Evolutionary conservation across 495 filamentous ascomycete genomes (phyloP).

Genomic region (Penicillium desertorum): DNA sequence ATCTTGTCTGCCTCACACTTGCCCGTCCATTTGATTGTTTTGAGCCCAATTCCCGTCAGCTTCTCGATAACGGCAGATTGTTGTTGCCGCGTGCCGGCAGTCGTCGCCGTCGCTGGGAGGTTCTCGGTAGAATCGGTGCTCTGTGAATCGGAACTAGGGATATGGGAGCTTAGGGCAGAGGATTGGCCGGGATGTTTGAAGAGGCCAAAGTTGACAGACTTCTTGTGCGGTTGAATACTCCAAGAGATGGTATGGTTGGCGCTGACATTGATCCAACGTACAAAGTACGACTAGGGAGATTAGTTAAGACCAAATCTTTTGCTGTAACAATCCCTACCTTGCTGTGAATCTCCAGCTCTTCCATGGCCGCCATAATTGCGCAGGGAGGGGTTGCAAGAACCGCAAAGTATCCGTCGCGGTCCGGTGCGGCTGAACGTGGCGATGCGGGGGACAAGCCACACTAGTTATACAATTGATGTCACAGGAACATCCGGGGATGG

Average conservation of each 20-base stretch:
- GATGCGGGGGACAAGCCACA: slow-evolving; percentile 14
- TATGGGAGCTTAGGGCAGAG: slow-evolving; percentile 49
- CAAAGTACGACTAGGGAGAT: slow-evolving; percentile 80
- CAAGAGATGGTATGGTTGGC: slow-evolving; percentile 91
- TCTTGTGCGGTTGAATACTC: slow-evolving; percentile 96
- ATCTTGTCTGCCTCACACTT: slow-evolving; percentile 97
- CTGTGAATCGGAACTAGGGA: slow-evolving; percentile 43
- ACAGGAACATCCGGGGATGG: background rate
- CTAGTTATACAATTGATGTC: background rate
- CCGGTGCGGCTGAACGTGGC: slow-evolving; percentile 31
- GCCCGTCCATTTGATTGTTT: slow-evolving; percentile 82
- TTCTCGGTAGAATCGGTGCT: slow-evolving; percentile 47
- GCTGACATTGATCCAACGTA: slow-evolving; percentile 92
- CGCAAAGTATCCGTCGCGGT: slow-evolving; percentile 19
- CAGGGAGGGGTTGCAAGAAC: slow-evolving; percentile 15
- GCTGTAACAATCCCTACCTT: slow-evolving; percentile 58
- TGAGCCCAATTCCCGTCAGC: slow-evolving; percentile 79
- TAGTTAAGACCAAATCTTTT: background rate
- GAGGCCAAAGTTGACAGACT: slow-evolving; percentile 95
- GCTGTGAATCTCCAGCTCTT: slow-evolving; percentile 96
- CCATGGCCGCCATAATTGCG: slow-evolving; percentile 81
- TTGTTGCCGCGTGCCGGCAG: slow-evolving; percentile 39
- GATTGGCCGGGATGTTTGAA: slow-evolving; percentile 88
- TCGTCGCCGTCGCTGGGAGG: slow-evolving; percentile 33
- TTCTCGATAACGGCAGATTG: slow-evolving; percentile 71